A percentile compares a stretch with the other conserved stretches of the same genome.
phyloP scores from a whole-genome alignment of 495 filamentous ascomycete species.

The Neurospora sp. region DNA sequence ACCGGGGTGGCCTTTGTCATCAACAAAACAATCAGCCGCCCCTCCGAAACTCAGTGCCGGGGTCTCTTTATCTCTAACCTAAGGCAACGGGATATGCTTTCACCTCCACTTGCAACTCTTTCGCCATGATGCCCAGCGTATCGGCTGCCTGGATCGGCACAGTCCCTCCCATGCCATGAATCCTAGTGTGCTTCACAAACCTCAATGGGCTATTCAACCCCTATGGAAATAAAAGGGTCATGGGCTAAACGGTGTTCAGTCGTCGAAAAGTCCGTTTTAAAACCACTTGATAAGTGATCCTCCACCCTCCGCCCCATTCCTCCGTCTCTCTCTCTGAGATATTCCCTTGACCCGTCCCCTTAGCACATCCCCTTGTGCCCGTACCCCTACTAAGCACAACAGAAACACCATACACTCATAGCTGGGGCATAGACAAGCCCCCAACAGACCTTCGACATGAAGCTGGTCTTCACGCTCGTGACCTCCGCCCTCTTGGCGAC shows the following conservation, averaged over 20 bases:
- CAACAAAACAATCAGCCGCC: neutral
- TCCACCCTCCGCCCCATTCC: neutral
- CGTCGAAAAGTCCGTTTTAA: neutral
- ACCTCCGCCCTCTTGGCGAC: neutral
- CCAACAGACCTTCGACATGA: neutral
- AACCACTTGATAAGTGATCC: neutral
- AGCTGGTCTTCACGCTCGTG: neutral
- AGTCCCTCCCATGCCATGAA: neutral
- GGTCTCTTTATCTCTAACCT: neutral
- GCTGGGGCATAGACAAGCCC: neutral
- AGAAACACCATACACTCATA: neutral
- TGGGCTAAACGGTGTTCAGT: neutral
- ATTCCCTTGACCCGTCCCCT: neutral
- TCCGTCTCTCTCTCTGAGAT: neutral
- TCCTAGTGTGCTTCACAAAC: neutral
- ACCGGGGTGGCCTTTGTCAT: neutral
- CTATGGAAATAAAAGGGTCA: neutral
- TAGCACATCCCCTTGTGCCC: neutral
- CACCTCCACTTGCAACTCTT: neutral
- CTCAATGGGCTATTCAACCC: neutral
- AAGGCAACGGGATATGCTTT: neutral
- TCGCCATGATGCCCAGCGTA: neutral
- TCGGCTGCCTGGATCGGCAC: neutral
- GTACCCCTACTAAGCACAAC: neutral
- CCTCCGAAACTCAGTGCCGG: neutral